Base-by-base conservation (phyloP, 2,329 filamentous ascomycete genomes). In the Pseudocercospora fijiensis region DNA sequence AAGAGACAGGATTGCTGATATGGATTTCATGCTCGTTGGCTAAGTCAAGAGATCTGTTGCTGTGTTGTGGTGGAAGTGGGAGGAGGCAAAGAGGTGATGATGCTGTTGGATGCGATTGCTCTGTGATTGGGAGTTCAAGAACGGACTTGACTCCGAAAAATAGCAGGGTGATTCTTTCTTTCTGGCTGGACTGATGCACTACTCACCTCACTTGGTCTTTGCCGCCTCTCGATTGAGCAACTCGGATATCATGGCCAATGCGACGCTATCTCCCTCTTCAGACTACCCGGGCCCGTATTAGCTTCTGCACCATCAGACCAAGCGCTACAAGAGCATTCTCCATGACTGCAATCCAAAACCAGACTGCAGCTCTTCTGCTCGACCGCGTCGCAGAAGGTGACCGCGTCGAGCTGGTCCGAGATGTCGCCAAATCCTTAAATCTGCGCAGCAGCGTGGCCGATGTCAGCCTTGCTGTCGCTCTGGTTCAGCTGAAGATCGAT, bases 301-400 rank as follows among this genome's bases (percentile, higher is more conserved):
- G 37, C 37, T 41, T 41, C 37, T 41, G 18, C 37, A 41, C n/a
- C 9, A 41, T 41, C 37, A 18, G 16, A n/a, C 8, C 13, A 41
- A 9, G 26, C 24, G 16, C 22, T 3, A 56, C 28, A 56, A 20
- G 18, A n/a, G n/a, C 16, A 18, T 56, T 57, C 28, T 60, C 61
- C 4, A 70, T 68, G 66, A 60, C 61, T 13, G 53, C 64, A 37
- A 58, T 70, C 13, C 64, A 60, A 24, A 60, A 58, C 33, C 58
- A 61, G 22, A 69, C 67, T n/a, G 67, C 69, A 13, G 58, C 64
- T 56, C 63, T 69, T 24, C 60, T 73, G 11, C 69, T 73, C 11
- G 58, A 65, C 27, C 68, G 67, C 49, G 55, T 73, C 8, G 60
- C 65, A 16, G 55, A 66, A 45, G 52, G 64, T 24, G 62, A 69